A percentile compares a stretch with the other conserved stretches of the same genome.
These are phyloP conservation scores for Pseudogymnoascus sp. DNA, from an alignment of 2,329 filamentous ascomycete species.

Conservation along the genomic window DNA sequence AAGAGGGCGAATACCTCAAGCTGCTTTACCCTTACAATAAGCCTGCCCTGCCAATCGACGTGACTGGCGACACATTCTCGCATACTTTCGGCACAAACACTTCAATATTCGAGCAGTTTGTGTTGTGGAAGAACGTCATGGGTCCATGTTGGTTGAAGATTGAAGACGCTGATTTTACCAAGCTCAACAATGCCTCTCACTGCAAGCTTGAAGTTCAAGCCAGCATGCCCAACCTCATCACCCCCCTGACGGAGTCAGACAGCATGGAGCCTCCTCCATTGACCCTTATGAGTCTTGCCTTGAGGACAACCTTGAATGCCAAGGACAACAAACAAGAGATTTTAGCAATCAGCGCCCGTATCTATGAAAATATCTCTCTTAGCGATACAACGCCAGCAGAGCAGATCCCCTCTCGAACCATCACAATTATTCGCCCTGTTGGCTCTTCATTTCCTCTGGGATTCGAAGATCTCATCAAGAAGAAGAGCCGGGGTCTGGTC, in stretches of 20 bases:
- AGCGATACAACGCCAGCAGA: conserved; percentile 84
- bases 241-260: conserved; percentile 67
- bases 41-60: conserved; percentile 60
- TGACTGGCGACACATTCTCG: conserved; percentile 81
- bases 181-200: conserved; percentile 88
- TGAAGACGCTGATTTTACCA: conserved; percentile 71
- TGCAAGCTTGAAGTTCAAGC: conserved; percentile 91
- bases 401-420: conserved; percentile 80
- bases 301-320: conserved; percentile 81
- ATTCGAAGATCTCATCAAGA: conserved; percentile 69
- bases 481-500: conserved; percentile 68
- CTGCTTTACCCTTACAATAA: conserved; percentile 93
- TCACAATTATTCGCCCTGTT: conserved; percentile 82
- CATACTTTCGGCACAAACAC: conserved; percentile 92
- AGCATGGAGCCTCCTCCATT: conserved; percentile 76
- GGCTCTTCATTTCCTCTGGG: conserved; percentile 72
- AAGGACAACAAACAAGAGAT: conserved; percentile 97
- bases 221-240: conserved; percentile 68
- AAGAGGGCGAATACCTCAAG: conserved; percentile 86
- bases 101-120: conserved; percentile 92
- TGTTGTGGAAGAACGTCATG: conserved; percentile 98
- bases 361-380: conserved; percentile 85
- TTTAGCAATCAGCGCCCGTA: conserved; percentile 78
- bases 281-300: conserved; percentile 89
- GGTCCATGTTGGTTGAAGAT: conserved; percentile 96